Evolutionary conservation across 352 stramenopile species (phyloP), one percentile per base, ranked within the genome.

Genomic region (Blastocystis sp.): DNA sequence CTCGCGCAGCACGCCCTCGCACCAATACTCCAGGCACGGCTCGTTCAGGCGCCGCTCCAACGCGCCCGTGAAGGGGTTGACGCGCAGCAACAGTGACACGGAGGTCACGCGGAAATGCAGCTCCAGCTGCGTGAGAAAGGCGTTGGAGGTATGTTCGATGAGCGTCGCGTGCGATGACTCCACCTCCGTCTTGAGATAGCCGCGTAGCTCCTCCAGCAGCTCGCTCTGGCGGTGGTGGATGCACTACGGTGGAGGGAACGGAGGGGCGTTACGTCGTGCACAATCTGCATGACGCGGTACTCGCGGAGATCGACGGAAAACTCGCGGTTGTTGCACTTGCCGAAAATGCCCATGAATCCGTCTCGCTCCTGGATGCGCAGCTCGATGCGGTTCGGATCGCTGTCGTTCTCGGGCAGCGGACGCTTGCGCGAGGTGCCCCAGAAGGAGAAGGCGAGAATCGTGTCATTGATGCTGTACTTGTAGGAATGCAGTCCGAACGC

Each of bases 51-150:
- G 10, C 21, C 65, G 40, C 61, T 59, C 11, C 11, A 84, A 34
- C n/a, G 57, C 42, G 6, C 74, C 74, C 24, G 74, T 68, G 34
- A 84, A 84, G 54, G 60, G 60, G 48, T 84, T 63, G 54, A 84
- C 69, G 24, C 17, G 57, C 38, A 61, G 66, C n/a, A 34, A 19
- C 10, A 84, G 45, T 9, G 10, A n/a, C 11, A 84, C 42, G 2
- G 52, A 40, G n/a, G 74, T 68, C 7, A 21, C 34, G 3, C 74
- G 54, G n/a, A 84, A 69, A n/a, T 63, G 74, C 28, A 84, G 38
- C 24, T 68, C 45, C 1, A 84, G 40, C 54, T 84, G 21, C 21
- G 40, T 54, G 24, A 84, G 34, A 9, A 54, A 42, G 17, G 19
- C 24, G 21, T 62, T 38, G 21, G 4, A 21, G 28, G 45, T 45